A percentile compares a stretch with the other conserved stretches of the same genome.
Conservation (phyloP, 2,329 filamentous ascomycete genomes). For the Ceratocystis alfenasii region DNA sequence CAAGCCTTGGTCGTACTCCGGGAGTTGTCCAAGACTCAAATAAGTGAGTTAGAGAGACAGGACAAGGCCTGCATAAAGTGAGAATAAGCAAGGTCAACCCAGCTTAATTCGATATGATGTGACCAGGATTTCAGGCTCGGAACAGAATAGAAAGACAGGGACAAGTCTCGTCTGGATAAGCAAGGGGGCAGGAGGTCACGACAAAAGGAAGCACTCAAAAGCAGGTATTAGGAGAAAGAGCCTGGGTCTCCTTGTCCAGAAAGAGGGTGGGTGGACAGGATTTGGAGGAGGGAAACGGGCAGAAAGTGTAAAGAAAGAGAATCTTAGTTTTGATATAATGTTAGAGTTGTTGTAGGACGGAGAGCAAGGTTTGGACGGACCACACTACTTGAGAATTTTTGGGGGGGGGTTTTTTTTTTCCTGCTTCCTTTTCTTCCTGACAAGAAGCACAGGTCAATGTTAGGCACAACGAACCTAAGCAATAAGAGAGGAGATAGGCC, state of each 20-base stretch:
- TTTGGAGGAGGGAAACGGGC: background rate
- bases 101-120: conserved; percentile 10
- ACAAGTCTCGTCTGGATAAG: background rate
- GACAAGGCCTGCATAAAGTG: conserved; percentile 11
- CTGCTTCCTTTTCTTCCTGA: background rate
- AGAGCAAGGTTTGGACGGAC: conserved; percentile 10
- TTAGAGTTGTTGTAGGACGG: background rate
- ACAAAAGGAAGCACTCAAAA: conserved; percentile 8
- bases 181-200: conserved; percentile 13
- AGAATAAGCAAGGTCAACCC: conserved; percentile 14
- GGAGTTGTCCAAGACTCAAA: conserved; percentile 18
- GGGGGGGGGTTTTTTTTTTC: background rate
- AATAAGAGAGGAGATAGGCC: background rate
- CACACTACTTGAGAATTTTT: conserved; percentile 5
- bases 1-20: conserved; percentile 19
- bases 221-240: conserved; percentile 6
- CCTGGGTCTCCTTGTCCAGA: conserved; percentile 13
- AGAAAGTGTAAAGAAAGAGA: background rate
- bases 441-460: conserved; percentile 9
- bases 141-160: conserved; percentile 14
- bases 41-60: conserved; percentile 12
- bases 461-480: background rate
- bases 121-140: conserved; percentile 14
- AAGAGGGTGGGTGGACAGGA: background rate
- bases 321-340: background rate